Evolutionary conservation across 1,284 basidiomycete species (phyloP), one percentile per base, ranked within the genome.

Genomic region (Phellopilus nigrolimitatus): DNA sequence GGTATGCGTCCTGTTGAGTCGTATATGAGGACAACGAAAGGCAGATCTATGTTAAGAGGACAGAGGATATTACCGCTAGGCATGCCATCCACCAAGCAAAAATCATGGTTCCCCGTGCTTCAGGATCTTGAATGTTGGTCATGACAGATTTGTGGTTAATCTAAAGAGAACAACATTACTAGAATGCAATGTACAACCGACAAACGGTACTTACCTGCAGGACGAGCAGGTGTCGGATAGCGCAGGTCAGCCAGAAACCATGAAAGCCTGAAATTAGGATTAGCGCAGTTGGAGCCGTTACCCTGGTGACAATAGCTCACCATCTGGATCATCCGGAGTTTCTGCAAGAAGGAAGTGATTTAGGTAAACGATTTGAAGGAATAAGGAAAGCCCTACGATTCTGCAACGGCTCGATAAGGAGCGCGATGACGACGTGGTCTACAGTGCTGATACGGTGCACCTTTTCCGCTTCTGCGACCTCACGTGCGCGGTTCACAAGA

Each of bases 381-480:
- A 25, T 13, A 22, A 49, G 21, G 55, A 49, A 38, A 46, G 36
- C 79, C 88, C 76, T 64, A 90, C 87, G 88, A 66, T 79, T 88
- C 67, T 91, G 88, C 37, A 90, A 66, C 2, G 88, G 80, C 66
- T 91, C 88, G 52, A 91, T 80, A 47, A 91, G 67, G 51, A 91
- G 69, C 3, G 81, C 78, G 52, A 87, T 85, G 27, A 90, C 81
- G 51, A 90, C 82, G 68, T 93, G 88, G 62, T 94, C 87, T 28
- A 83, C 68, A 38, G 77, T 81, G n/a, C 90, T 79, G 45, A 91
- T 70, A 44, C 91, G 79, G 65, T 88, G 88, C 10, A 91, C 87
- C 68, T 91, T 91, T 63, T 90, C 73, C 40, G 80, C 78, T 70
- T 95, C 94, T 47, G 89, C 84, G 34, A 93, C 77, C 64, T 92